Evolutionary conservation across 495 filamentous ascomycete genomes (phyloP).

Genomic region (Aspergillus carlsbadensis): DNA sequence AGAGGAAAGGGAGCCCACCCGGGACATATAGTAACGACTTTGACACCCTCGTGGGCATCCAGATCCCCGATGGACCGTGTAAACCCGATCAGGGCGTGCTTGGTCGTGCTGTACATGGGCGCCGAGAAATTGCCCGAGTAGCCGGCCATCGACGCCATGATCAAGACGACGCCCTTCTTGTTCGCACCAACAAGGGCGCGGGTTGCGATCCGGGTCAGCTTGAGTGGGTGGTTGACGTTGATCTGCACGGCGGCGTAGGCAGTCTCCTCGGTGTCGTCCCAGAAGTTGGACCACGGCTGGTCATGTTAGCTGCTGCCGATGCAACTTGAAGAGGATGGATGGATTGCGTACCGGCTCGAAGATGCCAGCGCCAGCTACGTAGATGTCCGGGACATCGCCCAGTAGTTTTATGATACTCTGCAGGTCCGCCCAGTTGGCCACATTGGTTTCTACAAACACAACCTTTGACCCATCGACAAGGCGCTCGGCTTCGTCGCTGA

Average conservation of each 20-base stretch:
- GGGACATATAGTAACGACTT: background rate
- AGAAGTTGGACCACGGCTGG: conserved; percentile 12
- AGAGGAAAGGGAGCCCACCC: background rate
- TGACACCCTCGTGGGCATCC: background rate
- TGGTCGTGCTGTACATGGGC: background rate
- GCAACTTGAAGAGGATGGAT: too few species aligned
- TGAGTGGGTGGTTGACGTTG: conserved; percentile 12
- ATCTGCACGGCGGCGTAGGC: conserved; percentile 9
- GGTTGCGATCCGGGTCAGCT: conserved; percentile 10
- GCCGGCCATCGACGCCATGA: background rate
- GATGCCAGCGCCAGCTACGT: conserved; percentile 2
- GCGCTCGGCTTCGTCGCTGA: background rate
- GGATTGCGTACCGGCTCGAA: conserved; percentile 11
- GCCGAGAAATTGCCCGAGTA: background rate
- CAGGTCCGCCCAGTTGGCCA: background rate
- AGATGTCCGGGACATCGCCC: conserved; percentile 6
- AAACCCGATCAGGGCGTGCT: conserved; percentile 1
- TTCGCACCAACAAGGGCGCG: background rate
- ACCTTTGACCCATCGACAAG: background rate
- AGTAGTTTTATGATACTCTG: background rate
- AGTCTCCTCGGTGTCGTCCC: too few species aligned
- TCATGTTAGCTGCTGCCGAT: too few species aligned
- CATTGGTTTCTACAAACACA: conserved; percentile 1
- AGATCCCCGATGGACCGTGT: background rate
- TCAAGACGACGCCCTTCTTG: conserved; percentile 9